Conservation (phyloP, 352 stramenopile species). For the Aphanomyces cochlioides region DNA sequence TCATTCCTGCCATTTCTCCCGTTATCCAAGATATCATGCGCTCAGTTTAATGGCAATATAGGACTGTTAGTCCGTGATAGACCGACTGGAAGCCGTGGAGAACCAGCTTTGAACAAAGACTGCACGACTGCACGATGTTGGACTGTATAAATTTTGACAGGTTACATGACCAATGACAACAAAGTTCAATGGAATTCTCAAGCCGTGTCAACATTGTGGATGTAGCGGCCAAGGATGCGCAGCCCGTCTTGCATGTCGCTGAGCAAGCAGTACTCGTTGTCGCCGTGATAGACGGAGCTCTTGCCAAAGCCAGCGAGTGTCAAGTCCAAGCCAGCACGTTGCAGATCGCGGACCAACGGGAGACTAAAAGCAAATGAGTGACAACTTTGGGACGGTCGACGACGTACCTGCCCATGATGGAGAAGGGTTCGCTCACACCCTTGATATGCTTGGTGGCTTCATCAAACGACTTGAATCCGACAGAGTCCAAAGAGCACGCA, state of each 20-base stretch:
- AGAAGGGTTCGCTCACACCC: conserved; percentile 84
- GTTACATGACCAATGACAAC: no score
- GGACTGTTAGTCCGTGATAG: no score
- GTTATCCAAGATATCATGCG: no score
- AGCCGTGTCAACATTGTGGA: conserved; percentile 59
- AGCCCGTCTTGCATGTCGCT: conserved; percentile 84
- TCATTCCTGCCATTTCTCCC: no score
- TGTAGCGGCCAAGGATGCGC: conserved; percentile 81
- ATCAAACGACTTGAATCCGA: conserved; percentile 82
- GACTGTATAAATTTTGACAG: no score
- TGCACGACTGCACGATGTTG: no score
- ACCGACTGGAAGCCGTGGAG: no score
- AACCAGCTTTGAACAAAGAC: no score
- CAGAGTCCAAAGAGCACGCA: conserved; percentile 86
- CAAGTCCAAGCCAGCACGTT: conserved; percentile 68
- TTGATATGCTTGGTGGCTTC: conserved; percentile 73
- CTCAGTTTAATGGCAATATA: no score
- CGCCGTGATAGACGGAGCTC: conserved; percentile 85
- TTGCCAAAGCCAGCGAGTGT: conserved; percentile 76
- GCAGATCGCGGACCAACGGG: conserved; percentile 70
- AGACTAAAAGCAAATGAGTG: conserved; percentile 36
- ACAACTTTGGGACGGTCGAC: no score
- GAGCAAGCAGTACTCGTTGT: conserved; percentile 89
- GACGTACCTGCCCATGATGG: conserved; percentile 81
- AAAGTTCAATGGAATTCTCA: no score